Conservation (phyloP, 345 rosid species). For the Lepidium didymum region DNA sequence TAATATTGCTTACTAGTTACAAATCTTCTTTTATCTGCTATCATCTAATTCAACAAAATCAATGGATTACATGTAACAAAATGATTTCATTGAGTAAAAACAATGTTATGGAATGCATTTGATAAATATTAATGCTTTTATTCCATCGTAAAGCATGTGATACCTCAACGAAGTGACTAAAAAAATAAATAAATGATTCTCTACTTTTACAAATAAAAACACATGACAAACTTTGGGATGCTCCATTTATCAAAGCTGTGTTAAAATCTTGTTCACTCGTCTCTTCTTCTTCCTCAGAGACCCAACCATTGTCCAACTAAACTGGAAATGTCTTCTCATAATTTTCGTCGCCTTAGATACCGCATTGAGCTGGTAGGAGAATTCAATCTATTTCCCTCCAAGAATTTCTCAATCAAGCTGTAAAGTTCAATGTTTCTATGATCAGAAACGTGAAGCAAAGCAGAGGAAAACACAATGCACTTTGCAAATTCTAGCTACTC, state of each 20-base stretch:
- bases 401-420: conserved; percentile 88
- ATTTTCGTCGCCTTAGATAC: not conserved
- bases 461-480: not conserved
- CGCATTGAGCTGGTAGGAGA: not conserved
- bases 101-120: too few species aligned
- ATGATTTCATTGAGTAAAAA: too few species aligned
- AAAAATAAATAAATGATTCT: too few species aligned
- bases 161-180: too few species aligned
- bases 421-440: not conserved
- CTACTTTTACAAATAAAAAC: not conserved
- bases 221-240: conserved; percentile 1
- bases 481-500: conserved; percentile 24
- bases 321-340: not conserved
- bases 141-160: too few species aligned
- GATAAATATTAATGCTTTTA: too few species aligned
- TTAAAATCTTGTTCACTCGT: not conserved
- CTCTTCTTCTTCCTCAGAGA: not conserved
- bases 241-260: not conserved
- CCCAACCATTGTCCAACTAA: conserved; percentile 3
- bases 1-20: too few species aligned
- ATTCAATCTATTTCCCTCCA: conserved; percentile 35
- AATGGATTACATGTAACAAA: too few species aligned
- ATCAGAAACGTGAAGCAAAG: not conserved
- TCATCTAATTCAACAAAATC: too few species aligned
- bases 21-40: too few species aligned